phyloP scores from a whole-genome alignment of 2,329 filamentous ascomycete species.

The Colletotrichum karsti region DNA sequence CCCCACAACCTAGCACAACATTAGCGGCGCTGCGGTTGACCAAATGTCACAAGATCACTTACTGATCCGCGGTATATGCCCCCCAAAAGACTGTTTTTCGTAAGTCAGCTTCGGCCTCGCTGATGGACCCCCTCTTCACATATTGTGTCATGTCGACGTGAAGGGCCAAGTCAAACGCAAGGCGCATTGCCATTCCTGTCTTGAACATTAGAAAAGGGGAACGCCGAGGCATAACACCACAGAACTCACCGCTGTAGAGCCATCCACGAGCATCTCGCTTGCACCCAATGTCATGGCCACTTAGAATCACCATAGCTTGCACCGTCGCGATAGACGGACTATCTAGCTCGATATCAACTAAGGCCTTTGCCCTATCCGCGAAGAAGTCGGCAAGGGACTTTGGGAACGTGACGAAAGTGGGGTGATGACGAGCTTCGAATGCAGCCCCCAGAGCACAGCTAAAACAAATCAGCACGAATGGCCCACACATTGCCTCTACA shows the following conservation, averaged over 20 bases:
- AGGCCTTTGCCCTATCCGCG: not conserved
- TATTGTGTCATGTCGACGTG: slow-evolving; percentile 35
- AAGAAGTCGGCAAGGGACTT: slow-evolving; percentile 36
- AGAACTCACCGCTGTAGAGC: not conserved
- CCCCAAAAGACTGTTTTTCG: slow-evolving; percentile 40
- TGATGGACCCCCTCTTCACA: slow-evolving; percentile 32
- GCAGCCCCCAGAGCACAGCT: slow-evolving; percentile 51
- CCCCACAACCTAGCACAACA: slow-evolving; percentile 33
- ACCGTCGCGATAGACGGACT: not conserved
- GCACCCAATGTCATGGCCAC: not conserved
- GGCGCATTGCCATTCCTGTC: slow-evolving; percentile 37
- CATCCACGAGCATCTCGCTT: not conserved
- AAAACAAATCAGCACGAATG: not conserved
- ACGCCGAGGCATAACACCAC: too few relatives aligned
- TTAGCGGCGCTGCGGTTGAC: too few relatives aligned
- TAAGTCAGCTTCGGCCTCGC: slow-evolving; percentile 34
- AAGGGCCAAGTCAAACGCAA: slow-evolving; percentile 35
- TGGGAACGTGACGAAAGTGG: slow-evolving; percentile 38
- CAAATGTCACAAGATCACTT: not conserved
- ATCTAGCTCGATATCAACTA: slow-evolving; percentile 1
- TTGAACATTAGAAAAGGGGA: slow-evolving; percentile 31
- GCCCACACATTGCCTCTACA: too few relatives aligned
- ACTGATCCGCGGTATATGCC: slow-evolving; percentile 38
- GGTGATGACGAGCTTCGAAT: slow-evolving; percentile 44
- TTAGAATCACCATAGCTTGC: not conserved